Conservation (phyloP, 345 rosid genomes). For the thale cress (Arabidopsis thaliana) region DNA sequence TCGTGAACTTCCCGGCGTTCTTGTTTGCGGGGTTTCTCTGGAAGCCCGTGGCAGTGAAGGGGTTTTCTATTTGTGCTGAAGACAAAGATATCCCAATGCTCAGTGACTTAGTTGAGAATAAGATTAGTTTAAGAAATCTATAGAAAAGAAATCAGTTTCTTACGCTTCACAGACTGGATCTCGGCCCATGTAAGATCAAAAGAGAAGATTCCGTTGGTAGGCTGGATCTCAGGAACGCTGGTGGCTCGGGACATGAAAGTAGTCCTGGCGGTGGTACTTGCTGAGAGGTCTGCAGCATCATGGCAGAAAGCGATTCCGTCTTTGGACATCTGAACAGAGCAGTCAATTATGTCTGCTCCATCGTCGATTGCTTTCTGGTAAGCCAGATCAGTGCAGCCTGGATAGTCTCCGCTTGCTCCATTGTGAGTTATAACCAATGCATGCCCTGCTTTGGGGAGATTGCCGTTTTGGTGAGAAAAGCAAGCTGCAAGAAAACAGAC, state of each 20-base stretch:
- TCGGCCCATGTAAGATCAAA: slow-evolving; percentile 91
- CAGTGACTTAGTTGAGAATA: slow-evolving; percentile 1
- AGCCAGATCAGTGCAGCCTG: slow-evolving; percentile 85
- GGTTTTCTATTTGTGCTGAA: slow-evolving; percentile 77
- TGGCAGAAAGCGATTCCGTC: slow-evolving; percentile 86
- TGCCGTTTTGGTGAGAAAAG: slow-evolving; percentile 48
- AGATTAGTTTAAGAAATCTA: not conserved
- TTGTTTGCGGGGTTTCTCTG: slow-evolving; percentile 69
- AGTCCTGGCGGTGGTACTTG: slow-evolving; percentile 63
- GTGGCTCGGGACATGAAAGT: slow-evolving; percentile 58
- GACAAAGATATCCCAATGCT: slow-evolving; percentile 11
- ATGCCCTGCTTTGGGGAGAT: slow-evolving; percentile 45
- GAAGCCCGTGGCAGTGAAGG: slow-evolving; percentile 44
- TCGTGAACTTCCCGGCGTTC: slow-evolving; percentile 70
- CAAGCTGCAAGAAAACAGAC: slow-evolving; percentile 60
- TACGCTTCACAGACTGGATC: slow-evolving; percentile 81
- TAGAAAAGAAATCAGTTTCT: not conserved
- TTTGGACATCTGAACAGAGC: slow-evolving; percentile 83
- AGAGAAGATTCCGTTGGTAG: slow-evolving; percentile 68
- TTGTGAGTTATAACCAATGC: slow-evolving; percentile 70
- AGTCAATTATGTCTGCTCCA: slow-evolving; percentile 83
- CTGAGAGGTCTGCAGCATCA: slow-evolving; percentile 63
- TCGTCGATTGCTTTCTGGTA: slow-evolving; percentile 77
- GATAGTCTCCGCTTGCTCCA: slow-evolving; percentile 86
- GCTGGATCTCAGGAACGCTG: slow-evolving; percentile 70